Evolutionary conservation across 2,329 filamentous ascomycete genomes (phyloP).

Genomic region (Cercospora beticola): DNA sequence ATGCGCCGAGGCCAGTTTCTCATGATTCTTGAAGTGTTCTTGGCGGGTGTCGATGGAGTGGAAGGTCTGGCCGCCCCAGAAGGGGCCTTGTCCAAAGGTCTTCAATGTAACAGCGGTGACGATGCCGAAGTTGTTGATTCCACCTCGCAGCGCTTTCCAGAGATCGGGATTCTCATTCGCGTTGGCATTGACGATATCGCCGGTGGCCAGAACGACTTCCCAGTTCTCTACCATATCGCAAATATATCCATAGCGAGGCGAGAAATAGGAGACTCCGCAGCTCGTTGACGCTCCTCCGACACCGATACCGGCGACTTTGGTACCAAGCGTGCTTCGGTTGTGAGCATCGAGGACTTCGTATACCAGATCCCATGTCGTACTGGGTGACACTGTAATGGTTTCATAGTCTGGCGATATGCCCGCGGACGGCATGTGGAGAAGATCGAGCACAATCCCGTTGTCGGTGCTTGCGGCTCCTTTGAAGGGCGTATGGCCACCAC

Average conservation of each 20-base stretch:
- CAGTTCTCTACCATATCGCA: conserved; percentile 34
- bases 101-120: conserved; percentile 24
- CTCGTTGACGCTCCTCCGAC: conserved; percentile 33
- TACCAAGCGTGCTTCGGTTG: conserved; percentile 25
- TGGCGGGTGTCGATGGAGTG: conserved; percentile 21
- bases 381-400: conserved; percentile 20
- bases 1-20: conserved; percentile 13
- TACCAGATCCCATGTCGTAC: conserved; percentile 24
- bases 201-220: conserved; percentile 32
- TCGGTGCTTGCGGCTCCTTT: conserved; percentile 28
- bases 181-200: conserved; percentile 31
- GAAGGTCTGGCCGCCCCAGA: conserved; percentile 28
- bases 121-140: conserved; percentile 29
- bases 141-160: conserved; percentile 26
- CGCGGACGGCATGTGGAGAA: conserved; percentile 25
- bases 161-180: conserved; percentile 26
- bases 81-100: conserved; percentile 22
- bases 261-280: conserved; percentile 37
- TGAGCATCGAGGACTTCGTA: conserved; percentile 22
- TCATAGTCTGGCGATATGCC: conserved; percentile 18
- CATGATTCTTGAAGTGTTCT: conserved; percentile 18
- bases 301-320: conserved; percentile 29
- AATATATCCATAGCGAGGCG: conserved; percentile 30
- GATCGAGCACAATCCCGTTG: conserved; percentile 30
- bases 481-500: conserved; percentile 25